These are phyloP conservation scores for Tylopilus rubrobrunneus DNA, from an alignment of 768 basidiomycete species.

Conservation along the genomic window DNA sequence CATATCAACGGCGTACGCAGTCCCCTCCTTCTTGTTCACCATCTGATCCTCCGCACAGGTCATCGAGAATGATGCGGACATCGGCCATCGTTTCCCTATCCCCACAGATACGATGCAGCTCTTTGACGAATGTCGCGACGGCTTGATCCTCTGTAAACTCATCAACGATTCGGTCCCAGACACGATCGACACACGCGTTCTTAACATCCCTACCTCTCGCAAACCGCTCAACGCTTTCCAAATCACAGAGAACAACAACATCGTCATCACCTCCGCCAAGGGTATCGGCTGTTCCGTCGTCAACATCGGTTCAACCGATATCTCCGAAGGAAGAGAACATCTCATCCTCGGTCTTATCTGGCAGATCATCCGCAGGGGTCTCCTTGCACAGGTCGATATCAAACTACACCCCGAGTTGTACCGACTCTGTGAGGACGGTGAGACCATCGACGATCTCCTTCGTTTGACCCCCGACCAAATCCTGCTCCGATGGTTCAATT, in stretches of 20 bases:
- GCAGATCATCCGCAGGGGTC: conserved; percentile 94
- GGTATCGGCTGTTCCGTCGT: conserved; percentile 98
- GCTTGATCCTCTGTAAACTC: conserved; percentile 94
- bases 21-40: conserved; percentile 1
- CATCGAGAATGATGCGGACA: conserved; percentile 85
- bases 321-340: conserved; percentile 92
- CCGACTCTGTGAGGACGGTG: conserved; percentile 91
- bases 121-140: conserved; percentile 95
- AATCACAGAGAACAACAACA: conserved; percentile 99
- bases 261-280: conserved; percentile 97
- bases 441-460: conserved; percentile 94
- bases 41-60: conserved; percentile 48
- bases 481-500: conserved; percentile 98
- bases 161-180: conserved; percentile 99
- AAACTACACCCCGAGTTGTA: conserved; percentile 98
- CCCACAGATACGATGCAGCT: conserved; percentile 97
- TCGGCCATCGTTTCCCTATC: conserved; percentile 80
- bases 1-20: conserved; percentile 91
- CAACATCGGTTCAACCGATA: conserved; percentile 93
- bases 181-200: conserved; percentile 97
- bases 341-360: conserved; percentile 97
- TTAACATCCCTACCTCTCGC: conserved; percentile 79
- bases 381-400: conserved; percentile 94
- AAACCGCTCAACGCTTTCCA: conserved; percentile 97
- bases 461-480: conserved; percentile 96